A percentile compares a stretch with the other conserved stretches of the same genome.
These are phyloP conservation scores for Ceratorhiza oryzae-sativae DNA, from an alignment of 1,284 basidiomycete genomes.

Conservation along the genomic window DNA sequence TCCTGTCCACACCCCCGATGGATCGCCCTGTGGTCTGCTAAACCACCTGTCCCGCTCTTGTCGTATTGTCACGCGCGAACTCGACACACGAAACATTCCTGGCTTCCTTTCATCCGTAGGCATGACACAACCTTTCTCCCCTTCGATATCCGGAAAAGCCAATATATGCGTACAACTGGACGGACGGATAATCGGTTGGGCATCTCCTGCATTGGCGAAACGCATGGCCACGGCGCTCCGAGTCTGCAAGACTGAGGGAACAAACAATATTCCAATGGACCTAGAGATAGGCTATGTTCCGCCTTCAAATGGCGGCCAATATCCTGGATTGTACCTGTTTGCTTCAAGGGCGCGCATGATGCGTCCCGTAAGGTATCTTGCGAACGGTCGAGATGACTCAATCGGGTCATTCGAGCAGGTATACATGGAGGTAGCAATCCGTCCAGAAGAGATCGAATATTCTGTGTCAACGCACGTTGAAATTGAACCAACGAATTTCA, in stretches of 20 bases:
- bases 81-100: slow-evolving; percentile 82
- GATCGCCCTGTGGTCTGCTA: slow-evolving; percentile 95
- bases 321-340: slow-evolving; percentile 96
- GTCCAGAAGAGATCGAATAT: slow-evolving; percentile 85
- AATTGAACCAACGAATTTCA: slow-evolving; percentile 92
- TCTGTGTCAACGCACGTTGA: slow-evolving; percentile 91
- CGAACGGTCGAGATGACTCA: slow-evolving; percentile 87
- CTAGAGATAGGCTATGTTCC: slow-evolving; percentile 96
- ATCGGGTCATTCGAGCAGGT: slow-evolving; percentile 99
- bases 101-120: slow-evolving; percentile 85
- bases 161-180: slow-evolving; percentile 94
- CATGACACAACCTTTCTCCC: slow-evolving; percentile 90
- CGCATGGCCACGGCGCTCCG: slow-evolving; percentile 86
- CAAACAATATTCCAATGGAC: slow-evolving; percentile 85
- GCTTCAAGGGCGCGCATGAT: slow-evolving; percentile 92
- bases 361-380: slow-evolving; percentile 93
- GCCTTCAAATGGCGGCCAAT: slow-evolving; percentile 91
- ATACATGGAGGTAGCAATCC: slow-evolving; percentile 98
- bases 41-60: slow-evolving; percentile 97
- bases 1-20: slow-evolving; percentile 99
- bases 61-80: slow-evolving; percentile 83
- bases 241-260: slow-evolving; percentile 94
- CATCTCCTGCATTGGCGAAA: slow-evolving; percentile 74
- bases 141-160: slow-evolving; percentile 78
- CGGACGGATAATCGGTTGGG: slow-evolving; percentile 96